Conservation (phyloP, 2,329 filamentous ascomycete genomes). For the Trichoderma asperellum region DNA sequence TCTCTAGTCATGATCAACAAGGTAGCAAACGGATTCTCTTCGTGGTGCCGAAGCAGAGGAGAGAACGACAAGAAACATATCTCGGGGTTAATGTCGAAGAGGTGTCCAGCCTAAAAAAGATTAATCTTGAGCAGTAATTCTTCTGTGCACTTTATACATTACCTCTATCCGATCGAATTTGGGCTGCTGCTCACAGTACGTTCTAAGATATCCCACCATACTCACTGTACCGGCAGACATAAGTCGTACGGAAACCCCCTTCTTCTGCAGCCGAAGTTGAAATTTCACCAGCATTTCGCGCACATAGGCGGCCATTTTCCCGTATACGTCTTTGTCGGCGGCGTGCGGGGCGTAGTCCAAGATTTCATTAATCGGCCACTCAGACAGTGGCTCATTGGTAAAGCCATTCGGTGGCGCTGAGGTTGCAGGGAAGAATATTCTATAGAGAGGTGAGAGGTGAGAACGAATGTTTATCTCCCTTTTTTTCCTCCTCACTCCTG, state of each 20-base stretch:
- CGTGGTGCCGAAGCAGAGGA: slow-evolving; percentile 33
- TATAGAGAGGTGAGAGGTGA: slow-evolving; percentile 24
- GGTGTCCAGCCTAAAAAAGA: slow-evolving; percentile 30
- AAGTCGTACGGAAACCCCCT: background rate
- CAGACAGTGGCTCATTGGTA: slow-evolving; percentile 35
- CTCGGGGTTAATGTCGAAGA: slow-evolving; percentile 31
- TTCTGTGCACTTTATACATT: background rate
- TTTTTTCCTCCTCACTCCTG: no score
- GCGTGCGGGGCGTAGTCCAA: slow-evolving; percentile 31
- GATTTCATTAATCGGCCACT: slow-evolving; percentile 37
- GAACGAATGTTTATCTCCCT: background rate
- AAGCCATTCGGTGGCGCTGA: slow-evolving; percentile 17
- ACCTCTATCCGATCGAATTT: slow-evolving; percentile 22
- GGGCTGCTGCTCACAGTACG: accelerated
- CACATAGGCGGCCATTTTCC: slow-evolving; percentile 39
- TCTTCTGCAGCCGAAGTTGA: slow-evolving; percentile 25
- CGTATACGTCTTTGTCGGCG: slow-evolving; percentile 37
- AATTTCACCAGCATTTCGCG: slow-evolving; percentile 33
- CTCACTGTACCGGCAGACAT: background rate
- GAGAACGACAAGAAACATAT: slow-evolving; percentile 18
- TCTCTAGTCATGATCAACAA: slow-evolving; percentile 32
- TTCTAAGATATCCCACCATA: background rate
- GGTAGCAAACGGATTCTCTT: slow-evolving; percentile 36
- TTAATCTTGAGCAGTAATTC: background rate
- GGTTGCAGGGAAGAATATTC: slow-evolving; percentile 29